Evolutionary conservation across 2,329 filamentous ascomycete genomes (phyloP).

Genomic region (Cordyceps farinosa): DNA sequence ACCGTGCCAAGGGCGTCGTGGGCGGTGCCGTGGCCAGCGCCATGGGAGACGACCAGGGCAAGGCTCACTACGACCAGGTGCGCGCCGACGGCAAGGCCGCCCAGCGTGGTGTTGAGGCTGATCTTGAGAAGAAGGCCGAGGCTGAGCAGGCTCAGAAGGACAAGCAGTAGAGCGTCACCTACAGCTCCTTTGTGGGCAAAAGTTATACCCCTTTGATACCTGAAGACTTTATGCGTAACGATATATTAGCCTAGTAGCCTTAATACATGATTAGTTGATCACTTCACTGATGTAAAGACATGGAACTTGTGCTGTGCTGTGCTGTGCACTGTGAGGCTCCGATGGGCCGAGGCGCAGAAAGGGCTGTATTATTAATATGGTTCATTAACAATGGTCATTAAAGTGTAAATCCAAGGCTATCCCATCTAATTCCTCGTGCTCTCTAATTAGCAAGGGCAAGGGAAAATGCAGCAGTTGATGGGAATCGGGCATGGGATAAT

Average conservation of each 20-base stretch:
- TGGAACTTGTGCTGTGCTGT: background rate
- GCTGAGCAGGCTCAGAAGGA: conserved; percentile 29
- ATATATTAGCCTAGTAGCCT: conserved; percentile 8
- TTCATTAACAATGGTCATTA: background rate
- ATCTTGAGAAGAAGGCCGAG: conserved; percentile 70
- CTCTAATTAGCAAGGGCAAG: conserved; percentile 25
- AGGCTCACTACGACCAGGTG: conserved; percentile 62
- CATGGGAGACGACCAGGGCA: conserved; percentile 64
- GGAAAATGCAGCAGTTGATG: conserved; percentile 33
- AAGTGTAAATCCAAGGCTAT: background rate
- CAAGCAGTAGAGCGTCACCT: background rate
- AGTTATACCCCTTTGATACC: conserved; percentile 10
- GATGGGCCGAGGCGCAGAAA: background rate
- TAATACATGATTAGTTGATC: conserved; percentile 9
- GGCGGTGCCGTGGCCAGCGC: conserved; percentile 69
- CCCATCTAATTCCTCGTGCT: background rate
- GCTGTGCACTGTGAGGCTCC: background rate
- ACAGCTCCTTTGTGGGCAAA: background rate
- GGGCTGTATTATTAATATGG: background rate
- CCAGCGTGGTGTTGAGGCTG: conserved; percentile 78
- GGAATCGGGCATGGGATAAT: conserved; percentile 37
- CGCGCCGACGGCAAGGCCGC: conserved; percentile 81
- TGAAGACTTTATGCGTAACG: conserved; percentile 15
- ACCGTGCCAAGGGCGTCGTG: conserved; percentile 67
- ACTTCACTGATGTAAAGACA: background rate